Conservation (phyloP, 306 rosid genomes). For the Vigna trinervia region DNA sequence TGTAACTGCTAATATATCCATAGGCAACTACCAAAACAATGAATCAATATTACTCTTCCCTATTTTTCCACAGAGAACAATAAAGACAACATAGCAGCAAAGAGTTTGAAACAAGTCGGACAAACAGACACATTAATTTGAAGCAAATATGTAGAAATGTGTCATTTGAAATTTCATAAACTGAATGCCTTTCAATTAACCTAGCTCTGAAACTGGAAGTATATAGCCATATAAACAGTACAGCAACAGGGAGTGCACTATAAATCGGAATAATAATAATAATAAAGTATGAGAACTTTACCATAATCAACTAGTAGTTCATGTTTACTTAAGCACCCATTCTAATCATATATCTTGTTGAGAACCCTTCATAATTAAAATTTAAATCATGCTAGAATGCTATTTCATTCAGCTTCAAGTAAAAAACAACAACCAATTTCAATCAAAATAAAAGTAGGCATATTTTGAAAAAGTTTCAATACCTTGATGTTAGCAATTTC, state of each 20-base stretch:
- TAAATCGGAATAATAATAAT: too few relatives aligned
- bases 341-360: constrained; percentile 14
- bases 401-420: background rate
- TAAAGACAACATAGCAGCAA: background rate
- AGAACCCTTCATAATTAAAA: background rate
- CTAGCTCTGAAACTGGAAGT: too few relatives aligned
- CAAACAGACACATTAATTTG: background rate
- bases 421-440: constrained; percentile 9
- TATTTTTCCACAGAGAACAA: background rate
- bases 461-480: constrained; percentile 21
- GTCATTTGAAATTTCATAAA: constrained; percentile 5
- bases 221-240: too few relatives aligned
- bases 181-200: background rate
- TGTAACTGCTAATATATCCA: constrained; percentile 26
- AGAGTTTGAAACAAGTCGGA: constrained; percentile 19
- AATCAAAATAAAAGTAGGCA: background rate
- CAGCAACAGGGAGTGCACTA: too few relatives aligned
- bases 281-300: too few relatives aligned
- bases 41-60: constrained; percentile 23
- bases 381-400: constrained; percentile 7
- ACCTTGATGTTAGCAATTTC: constrained; percentile 85
- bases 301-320: too few relatives aligned
- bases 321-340: constrained; percentile 23
- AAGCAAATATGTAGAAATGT: background rate
- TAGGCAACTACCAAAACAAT: background rate